Percentiles rank a stretch among this genome's conserved stretches.
Conservation (phyloP, 345 rosid genomes). For the Cochlearia excelsa region DNA sequence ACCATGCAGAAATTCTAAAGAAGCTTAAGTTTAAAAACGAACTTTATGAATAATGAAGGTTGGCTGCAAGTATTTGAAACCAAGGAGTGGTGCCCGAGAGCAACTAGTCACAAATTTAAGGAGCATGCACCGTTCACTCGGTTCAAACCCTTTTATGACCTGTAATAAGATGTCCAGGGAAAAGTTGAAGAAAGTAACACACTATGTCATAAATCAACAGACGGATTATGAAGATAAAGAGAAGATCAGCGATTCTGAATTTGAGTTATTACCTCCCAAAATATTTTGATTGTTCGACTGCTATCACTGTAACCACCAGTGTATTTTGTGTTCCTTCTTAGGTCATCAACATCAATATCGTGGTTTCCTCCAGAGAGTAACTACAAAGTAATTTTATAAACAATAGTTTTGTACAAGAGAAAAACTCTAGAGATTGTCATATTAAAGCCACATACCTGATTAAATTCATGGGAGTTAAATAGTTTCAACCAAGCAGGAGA, state of each 20-base stretch:
- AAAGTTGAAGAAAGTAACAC: not conserved
- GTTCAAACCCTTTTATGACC: constrained; percentile 86
- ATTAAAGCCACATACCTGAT: constrained; percentile 58
- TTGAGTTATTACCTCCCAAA: constrained; percentile 80
- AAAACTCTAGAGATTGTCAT: constrained; percentile 1
- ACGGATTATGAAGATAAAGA: constrained; percentile 5
- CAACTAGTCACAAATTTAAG: constrained; percentile 98
- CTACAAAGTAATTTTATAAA: constrained; percentile 39
- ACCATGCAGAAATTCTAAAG: constrained; percentile 9
- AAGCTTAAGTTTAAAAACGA: constrained; percentile 20
- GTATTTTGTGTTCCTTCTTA: constrained; percentile 72
- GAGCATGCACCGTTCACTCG: constrained; percentile 82
- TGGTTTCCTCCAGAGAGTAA: constrained; percentile 93
- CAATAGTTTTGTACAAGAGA: constrained; percentile 3
- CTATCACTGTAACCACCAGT: constrained; percentile 90
- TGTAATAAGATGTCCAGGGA: constrained; percentile 34
- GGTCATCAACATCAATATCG: constrained; percentile 87
- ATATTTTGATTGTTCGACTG: constrained; percentile 77
- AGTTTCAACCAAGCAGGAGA: constrained; percentile 90
- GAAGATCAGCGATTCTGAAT: constrained; percentile 12
- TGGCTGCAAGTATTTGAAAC: constrained; percentile 93
- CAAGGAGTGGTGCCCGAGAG: constrained; percentile 90
- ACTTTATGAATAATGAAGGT: constrained; percentile 93
- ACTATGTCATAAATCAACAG: constrained; percentile 2
- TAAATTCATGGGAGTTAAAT: constrained; percentile 90